Evolutionary conservation across 257 asterid species (phyloP), one percentile per base, ranked within the genome.

Genomic region (Catharanthus roseus): DNA sequence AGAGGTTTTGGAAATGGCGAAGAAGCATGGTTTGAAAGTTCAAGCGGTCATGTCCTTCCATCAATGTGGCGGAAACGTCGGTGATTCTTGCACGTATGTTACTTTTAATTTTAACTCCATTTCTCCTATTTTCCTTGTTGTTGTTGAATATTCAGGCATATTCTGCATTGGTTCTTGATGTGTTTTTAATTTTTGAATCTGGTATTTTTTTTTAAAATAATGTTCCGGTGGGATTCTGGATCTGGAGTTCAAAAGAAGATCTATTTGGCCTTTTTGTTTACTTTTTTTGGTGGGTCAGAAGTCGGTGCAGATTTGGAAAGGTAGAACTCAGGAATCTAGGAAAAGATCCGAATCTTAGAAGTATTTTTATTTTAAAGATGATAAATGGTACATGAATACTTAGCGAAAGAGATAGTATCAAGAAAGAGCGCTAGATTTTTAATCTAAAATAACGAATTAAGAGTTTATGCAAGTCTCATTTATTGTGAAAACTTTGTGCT

Each of bases 41-140:
- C 99, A 93, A 82, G 99, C 97, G 2, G 99, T 93, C 19, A 93
- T 93, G 99, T 93, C 99, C 34, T 93, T 93, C 38, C 99, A 93
- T 75, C 95, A 91, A 75, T 93, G 99, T 73, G 99, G 99, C 23
- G 99, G 99, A 55, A 93, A 93, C 67, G 99, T 93, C 58, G 99
- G 99, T 8, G 99, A 93, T 61, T 89, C 96, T 11, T 84, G 89
- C 96, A 91, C 97, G 99, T 93, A 71, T 78, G 97, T 75, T 8
- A 2, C 47, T 26, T 55, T 16, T 5, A 23, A 19, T 19, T 58
- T 67, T 3, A 4, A 0, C 29, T 64, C 4, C 34, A 1, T 64
- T 21, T 34, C 33, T 26, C 3, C 21, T 1, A 39, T 51, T 24
- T 11, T 15, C 28, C 5, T 1, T 2, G 16, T 1, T 29, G 2